phyloP scores from a whole-genome alignment of 1,284 basidiomycete genomes.

The Takashimella koratensis region DNA sequence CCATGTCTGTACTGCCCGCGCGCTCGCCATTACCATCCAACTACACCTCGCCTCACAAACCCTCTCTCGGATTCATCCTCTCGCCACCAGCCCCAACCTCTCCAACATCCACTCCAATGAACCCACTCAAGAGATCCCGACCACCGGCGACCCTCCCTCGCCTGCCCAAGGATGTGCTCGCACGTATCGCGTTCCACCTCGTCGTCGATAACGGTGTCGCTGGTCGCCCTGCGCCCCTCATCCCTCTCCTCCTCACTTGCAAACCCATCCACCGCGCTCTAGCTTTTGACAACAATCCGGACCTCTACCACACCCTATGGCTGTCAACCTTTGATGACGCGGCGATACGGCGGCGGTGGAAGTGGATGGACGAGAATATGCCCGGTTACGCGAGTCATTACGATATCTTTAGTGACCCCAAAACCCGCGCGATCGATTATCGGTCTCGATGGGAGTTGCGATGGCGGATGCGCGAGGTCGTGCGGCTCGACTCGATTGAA shows the following conservation, averaged over 20 bases:
- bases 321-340: constrained; percentile 42
- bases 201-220: constrained; percentile 20
- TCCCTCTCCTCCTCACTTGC: constrained; percentile 36
- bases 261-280: constrained; percentile 37
- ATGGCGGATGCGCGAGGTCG: constrained; percentile 35
- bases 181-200: constrained; percentile 29
- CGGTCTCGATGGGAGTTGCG: constrained; percentile 37
- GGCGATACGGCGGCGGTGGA: constrained; percentile 33
- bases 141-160: constrained; percentile 9
- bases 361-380: constrained; percentile 27
- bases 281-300: constrained; percentile 43
- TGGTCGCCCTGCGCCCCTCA: constrained; percentile 26
- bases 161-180: constrained; percentile 28
- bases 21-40: not conserved
- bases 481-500: constrained; percentile 27
- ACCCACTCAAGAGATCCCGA: constrained; percentile 2
- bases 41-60: constrained; percentile 16
- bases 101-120: constrained; percentile 7
- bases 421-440: constrained; percentile 44
- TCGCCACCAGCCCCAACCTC: constrained; percentile 18
- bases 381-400: constrained; percentile 3
- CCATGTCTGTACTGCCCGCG: not conserved
- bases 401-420: constrained; percentile 30
- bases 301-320: constrained; percentile 47
- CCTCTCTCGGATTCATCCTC: constrained; percentile 35